These are phyloP conservation scores for Penicillium turbatum DNA, from an alignment of 495 filamentous ascomycete genomes.

Conservation along the genomic window DNA sequence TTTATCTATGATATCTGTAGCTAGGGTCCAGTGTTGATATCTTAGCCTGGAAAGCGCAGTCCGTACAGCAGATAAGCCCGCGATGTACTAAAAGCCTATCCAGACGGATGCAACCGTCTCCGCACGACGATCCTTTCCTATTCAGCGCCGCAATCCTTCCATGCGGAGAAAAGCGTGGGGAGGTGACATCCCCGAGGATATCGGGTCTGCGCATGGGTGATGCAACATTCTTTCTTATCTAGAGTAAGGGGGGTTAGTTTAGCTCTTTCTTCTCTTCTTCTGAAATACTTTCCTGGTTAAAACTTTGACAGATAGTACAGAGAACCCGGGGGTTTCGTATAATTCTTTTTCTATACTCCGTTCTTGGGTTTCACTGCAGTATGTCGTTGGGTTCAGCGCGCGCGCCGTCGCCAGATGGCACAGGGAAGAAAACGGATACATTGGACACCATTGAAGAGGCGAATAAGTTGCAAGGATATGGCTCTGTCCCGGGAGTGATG, in stretches of 20 bases:
- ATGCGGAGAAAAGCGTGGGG: slow-evolving; percentile 29
- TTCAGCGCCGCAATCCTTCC: neutral
- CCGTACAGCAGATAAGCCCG: slow-evolving; percentile 4
- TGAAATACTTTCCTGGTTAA: neutral
- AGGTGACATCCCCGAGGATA: slow-evolving; percentile 6
- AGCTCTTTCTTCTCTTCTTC: slow-evolving; percentile 11
- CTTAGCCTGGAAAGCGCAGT: neutral
- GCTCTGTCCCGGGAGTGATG: slow-evolving; percentile 27
- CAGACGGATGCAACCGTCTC: slow-evolving; percentile 20
- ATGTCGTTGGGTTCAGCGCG: slow-evolving; percentile 16
- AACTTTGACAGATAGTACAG: neutral
- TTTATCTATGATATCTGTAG: slow-evolving; percentile 4
- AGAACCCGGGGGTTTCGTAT: neutral
- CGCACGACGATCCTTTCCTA: slow-evolving; percentile 5
- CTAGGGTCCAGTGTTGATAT: neutral
- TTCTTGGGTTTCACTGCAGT: neutral
- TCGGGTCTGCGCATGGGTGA: slow-evolving; percentile 1
- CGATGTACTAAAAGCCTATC: neutral
- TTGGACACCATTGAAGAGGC: slow-evolving; percentile 26
- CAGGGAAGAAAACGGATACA: slow-evolving; percentile 17
- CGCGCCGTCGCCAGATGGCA: slow-evolving; percentile 16
- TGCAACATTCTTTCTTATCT: slow-evolving; percentile 26
- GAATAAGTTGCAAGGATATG: slow-evolving; percentile 26
- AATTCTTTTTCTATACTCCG: neutral
- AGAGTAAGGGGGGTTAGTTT: slow-evolving; percentile 16